Percentiles rank a stretch among this genome's conserved stretches.
phyloP scores from a whole-genome alignment of 768 basidiomycete species.

The Boletellus ananiceps region DNA sequence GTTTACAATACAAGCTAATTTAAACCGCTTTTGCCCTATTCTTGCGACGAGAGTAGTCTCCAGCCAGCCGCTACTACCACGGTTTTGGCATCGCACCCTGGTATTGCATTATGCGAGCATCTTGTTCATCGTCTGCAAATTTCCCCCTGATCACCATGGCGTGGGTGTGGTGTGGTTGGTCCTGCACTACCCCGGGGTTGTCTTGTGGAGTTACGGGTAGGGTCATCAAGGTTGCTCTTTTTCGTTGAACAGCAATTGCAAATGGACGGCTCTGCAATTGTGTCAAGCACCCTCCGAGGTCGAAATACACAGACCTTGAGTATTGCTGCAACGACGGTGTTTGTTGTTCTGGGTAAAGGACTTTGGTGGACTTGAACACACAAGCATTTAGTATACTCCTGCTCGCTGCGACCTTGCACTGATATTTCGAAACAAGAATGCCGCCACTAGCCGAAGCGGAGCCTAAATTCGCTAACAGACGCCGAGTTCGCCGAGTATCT shows the following conservation, averaged over 20 bases:
- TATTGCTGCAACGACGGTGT: background rate
- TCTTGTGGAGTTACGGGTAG: background rate
- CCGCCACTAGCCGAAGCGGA: no score
- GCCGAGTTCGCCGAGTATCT: no score
- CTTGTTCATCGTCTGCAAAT: constrained; percentile 10
- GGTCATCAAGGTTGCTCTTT: constrained; percentile 1
- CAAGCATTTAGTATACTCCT: no score
- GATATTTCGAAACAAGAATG: no score
- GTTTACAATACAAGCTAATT: background rate
- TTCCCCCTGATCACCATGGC: constrained; percentile 14
- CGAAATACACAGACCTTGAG: background rate
- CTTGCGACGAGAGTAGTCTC: background rate
- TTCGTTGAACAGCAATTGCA: constrained; percentile 19
- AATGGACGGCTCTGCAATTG: constrained; percentile 3
- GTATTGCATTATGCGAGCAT: constrained; percentile 7
- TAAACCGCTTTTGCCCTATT: background rate
- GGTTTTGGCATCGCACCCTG: constrained; percentile 17
- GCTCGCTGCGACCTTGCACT: no score
- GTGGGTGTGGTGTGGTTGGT: constrained; percentile 12
- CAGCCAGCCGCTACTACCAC: background rate
- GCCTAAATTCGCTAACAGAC: no score
- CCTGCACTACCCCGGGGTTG: constrained; percentile 9
- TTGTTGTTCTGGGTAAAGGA: background rate
- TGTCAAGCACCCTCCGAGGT: background rate
- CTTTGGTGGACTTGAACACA: no score